Evolutionary conservation across 441 rosid genomes (phyloP).

Genomic region (Jatropha multifida): DNA sequence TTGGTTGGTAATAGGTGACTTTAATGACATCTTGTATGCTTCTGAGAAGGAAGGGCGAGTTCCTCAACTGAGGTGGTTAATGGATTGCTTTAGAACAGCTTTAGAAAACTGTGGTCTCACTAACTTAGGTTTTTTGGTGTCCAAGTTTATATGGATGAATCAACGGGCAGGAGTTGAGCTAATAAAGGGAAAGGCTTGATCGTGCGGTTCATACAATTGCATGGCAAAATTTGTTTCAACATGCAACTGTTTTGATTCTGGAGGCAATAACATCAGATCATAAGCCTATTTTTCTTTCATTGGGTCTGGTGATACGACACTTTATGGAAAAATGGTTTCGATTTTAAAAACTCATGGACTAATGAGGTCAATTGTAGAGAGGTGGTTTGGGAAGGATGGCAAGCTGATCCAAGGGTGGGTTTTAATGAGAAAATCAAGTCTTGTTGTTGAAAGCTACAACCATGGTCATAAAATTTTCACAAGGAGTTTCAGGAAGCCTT

Average conservation of each 20-base stretch:
- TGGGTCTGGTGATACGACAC: not conserved
- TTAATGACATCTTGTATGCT: too few relatives aligned
- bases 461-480: not conserved
- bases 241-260: not conserved
- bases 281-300: not conserved
- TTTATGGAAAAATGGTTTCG: too few relatives aligned
- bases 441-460: not conserved
- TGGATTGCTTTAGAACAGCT: not conserved
- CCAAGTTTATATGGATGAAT: not conserved
- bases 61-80: not conserved
- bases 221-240: not conserved
- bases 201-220: not conserved
- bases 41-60: not conserved
- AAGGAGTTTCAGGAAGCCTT: too few relatives aligned
- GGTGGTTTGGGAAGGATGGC: not conserved
- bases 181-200: not conserved
- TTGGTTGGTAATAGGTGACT: not conserved
- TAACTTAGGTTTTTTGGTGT: not conserved
- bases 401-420: too few relatives aligned
- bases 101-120: not conserved
- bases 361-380: not conserved
- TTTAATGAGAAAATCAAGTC: not conserved
- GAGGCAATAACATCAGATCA: not conserved
- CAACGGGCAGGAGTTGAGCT: not conserved
- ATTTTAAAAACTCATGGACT: not conserved